A percentile compares a stretch with the other conserved stretches of the same genome.
These are phyloP conservation scores for Uncinocarpus reesii DNA, from an alignment of 2,329 filamentous ascomycete species.

Conservation along the genomic window DNA sequence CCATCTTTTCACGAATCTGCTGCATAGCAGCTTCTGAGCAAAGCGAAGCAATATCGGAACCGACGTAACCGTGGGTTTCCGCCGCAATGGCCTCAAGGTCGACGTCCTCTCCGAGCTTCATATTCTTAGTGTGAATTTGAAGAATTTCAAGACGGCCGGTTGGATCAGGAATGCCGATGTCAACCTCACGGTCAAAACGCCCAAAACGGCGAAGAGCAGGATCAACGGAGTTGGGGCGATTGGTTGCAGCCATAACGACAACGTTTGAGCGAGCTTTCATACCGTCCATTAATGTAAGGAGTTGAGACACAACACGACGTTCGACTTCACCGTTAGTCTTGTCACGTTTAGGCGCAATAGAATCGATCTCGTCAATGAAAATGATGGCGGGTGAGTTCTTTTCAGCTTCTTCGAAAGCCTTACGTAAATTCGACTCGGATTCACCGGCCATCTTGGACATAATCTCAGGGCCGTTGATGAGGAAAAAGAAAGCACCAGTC, in stretches of 20 bases:
- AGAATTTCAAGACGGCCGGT: constrained; percentile 98
- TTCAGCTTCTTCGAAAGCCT: constrained; percentile 99
- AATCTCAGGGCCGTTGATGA: constrained; percentile 98
- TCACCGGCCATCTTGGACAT: constrained; percentile 99
- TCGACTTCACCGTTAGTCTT: constrained; percentile 99
- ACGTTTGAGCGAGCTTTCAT: constrained; percentile 99
- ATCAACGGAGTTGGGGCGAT: constrained; percentile 97
- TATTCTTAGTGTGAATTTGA: constrained; percentile 99
- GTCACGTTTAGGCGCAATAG: constrained; percentile 97
- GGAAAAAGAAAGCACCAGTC: constrained; percentile 97
- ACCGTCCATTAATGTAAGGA: constrained; percentile 95
- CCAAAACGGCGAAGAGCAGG: constrained; percentile 95
- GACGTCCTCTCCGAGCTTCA: constrained; percentile 96
- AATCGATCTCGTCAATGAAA: constrained; percentile 99
- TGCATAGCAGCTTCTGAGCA: constrained; percentile 99
- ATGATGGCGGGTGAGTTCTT: constrained; percentile 99
- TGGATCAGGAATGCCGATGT: constrained; percentile 95
- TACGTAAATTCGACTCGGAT: constrained; percentile 93
- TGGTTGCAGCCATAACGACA: constrained; percentile 97
- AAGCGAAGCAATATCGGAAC: constrained; percentile 94
- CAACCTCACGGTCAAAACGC: constrained; percentile 97
- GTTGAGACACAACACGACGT: constrained; percentile 94
- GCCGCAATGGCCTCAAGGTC: constrained; percentile 93
- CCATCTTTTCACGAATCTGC: constrained; percentile 99
- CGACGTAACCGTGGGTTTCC: constrained; percentile 97